These are phyloP conservation scores for Eutrema salsugineum DNA, from an alignment of 441 rosid species.

Conservation along the genomic window DNA sequence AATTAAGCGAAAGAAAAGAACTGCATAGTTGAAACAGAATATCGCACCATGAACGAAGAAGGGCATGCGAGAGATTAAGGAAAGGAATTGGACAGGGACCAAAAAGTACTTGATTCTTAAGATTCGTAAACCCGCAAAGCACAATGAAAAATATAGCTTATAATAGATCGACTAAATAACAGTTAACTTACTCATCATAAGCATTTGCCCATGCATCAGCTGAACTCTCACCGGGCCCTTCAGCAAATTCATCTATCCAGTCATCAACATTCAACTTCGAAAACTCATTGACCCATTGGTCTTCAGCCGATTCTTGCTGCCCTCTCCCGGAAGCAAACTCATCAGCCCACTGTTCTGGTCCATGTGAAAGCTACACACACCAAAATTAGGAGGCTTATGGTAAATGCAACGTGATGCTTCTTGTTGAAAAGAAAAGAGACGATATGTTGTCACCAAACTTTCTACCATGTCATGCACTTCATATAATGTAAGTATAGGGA, in stretches of 20 bases:
- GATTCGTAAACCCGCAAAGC: background rate
- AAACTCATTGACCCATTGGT: constrained; percentile 95
- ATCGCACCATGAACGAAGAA: no score
- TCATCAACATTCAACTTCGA: constrained; percentile 87
- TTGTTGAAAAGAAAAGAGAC: background rate
- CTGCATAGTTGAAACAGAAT: no score
- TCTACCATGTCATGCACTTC: background rate
- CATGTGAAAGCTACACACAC: constrained; percentile 49
- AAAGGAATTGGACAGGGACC: background rate
- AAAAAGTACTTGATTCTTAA: background rate
- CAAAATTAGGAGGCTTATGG: constrained; percentile 15
- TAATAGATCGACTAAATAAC: background rate
- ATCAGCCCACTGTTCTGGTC: constrained; percentile 81
- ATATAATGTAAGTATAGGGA: constrained; percentile 6
- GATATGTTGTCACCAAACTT: background rate
- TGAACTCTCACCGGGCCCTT: constrained; percentile 61
- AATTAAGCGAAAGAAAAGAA: background rate
- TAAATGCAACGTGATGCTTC: constrained; percentile 8
- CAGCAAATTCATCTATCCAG: constrained; percentile 94
- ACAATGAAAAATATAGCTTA: background rate
- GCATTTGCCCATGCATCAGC: constrained; percentile 88
- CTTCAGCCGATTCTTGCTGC: constrained; percentile 55
- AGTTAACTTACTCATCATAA: constrained; percentile 81
- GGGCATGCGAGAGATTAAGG: no score
- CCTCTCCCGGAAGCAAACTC: constrained; percentile 69